Conservation (phyloP, 176 grass and related monocot genomes). For the Cenchrus fungigraminus region DNA sequence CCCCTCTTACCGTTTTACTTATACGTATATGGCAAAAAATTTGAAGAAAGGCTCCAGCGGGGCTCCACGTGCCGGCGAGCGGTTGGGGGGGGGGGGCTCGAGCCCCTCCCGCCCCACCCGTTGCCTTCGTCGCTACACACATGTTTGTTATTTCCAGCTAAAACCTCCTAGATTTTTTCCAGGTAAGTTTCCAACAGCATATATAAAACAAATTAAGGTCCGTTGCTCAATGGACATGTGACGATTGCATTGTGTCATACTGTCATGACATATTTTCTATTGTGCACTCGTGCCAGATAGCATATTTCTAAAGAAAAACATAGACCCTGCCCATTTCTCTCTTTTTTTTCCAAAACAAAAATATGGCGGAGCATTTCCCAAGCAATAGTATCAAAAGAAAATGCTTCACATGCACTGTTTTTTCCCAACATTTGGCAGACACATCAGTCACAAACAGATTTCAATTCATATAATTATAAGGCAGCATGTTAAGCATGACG, state of each 20-base stretch:
- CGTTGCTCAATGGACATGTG: background rate
- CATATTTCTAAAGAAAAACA: background rate
- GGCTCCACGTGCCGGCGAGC: no score
- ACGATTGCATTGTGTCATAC: background rate
- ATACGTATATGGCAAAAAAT: no score
- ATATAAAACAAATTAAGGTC: background rate
- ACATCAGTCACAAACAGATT: no score
- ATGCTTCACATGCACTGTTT: background rate
- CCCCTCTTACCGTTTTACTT: no score
- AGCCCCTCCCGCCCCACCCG: no score
- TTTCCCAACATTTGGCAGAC: background rate
- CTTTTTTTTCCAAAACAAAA: background rate
- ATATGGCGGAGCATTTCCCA: background rate
- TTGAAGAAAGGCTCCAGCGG: no score
- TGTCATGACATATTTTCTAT: background rate
- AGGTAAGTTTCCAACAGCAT: background rate
- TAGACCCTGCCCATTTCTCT: background rate
- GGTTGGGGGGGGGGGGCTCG: no score
- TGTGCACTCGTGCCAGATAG: background rate
- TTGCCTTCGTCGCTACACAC: no score
- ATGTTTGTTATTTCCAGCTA: slow-evolving; percentile 10
- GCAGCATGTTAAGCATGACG: slow-evolving; percentile 2
- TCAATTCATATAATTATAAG: background rate
- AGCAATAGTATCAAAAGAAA: slow-evolving; percentile 9
- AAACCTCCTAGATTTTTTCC: slow-evolving; percentile 20